Percentiles rank a stretch among this genome's conserved stretches.
phyloP scores from a whole-genome alignment of 129 eudicot genomes.

The Gnaphalium uliginosum region DNA sequence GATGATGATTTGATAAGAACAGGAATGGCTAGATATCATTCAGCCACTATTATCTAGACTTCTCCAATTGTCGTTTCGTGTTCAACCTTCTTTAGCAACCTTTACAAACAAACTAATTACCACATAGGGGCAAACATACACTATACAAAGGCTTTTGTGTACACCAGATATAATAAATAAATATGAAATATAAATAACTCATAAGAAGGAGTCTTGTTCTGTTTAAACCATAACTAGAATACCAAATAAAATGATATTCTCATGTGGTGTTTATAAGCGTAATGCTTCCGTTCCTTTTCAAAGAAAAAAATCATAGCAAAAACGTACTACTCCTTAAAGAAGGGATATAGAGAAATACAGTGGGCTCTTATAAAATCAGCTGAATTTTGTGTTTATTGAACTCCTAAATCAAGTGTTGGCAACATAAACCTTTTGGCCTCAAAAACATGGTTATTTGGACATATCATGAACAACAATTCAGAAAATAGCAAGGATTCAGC shows the following conservation, averaged over 20 bases:
- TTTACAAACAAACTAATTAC: too few species aligned
- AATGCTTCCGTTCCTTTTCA: too few species aligned
- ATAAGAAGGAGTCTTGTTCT: too few species aligned
- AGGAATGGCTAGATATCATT: neutral
- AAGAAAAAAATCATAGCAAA: neutral
- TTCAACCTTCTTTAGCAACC: neutral
- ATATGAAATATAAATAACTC: too few species aligned
- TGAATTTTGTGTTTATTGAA: conserved; percentile 28
- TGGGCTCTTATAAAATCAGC: conserved; percentile 5
- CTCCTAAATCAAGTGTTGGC: conserved; percentile 15
- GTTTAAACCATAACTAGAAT: too few species aligned
- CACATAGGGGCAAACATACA: neutral
- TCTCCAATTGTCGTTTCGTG: neutral
- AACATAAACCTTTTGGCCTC: conserved; percentile 22
- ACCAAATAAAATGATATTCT: too few species aligned
- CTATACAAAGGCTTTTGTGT: too few species aligned
- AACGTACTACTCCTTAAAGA: neutral
- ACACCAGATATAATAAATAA: too few species aligned
- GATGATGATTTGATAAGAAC: neutral
- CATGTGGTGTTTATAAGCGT: too few species aligned
- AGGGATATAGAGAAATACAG: neutral
- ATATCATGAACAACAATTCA: conserved; percentile 19
- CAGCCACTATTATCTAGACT: neutral
- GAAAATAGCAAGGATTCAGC: conserved; percentile 21
- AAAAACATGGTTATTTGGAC: conserved; percentile 15